phyloP scores from a whole-genome alignment of 1,284 basidiomycete genomes.

The Heterobasidion annosum region DNA sequence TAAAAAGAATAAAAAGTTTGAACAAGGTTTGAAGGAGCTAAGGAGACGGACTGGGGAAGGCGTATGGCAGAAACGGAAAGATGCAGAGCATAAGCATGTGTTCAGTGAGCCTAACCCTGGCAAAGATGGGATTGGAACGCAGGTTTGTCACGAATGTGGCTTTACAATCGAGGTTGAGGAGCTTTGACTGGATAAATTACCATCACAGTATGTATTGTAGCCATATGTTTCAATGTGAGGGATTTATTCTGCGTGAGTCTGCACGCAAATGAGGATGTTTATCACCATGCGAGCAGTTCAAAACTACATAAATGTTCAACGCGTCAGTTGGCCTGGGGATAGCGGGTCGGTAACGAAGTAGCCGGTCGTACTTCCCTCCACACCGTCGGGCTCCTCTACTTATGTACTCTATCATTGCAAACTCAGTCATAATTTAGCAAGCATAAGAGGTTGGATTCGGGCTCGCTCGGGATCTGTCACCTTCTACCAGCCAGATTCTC shows the following conservation, averaged over 20 bases:
- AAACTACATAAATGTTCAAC: too few species aligned
- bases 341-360: not conserved
- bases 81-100: slow-evolving; percentile 81
- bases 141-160: slow-evolving; percentile 81
- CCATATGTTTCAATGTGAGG: not conserved
- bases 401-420: not conserved
- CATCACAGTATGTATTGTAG: not conserved
- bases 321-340: too few species aligned
- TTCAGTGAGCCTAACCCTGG: slow-evolving; percentile 56
- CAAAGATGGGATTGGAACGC: slow-evolving; percentile 45
- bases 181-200: slow-evolving; percentile 28
- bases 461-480: too few species aligned
- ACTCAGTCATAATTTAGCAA: not conserved
- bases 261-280: not conserved
- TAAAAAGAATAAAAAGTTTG: slow-evolving; percentile 91
- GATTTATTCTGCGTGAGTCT: not conserved
- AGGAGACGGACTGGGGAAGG: slow-evolving; percentile 82
- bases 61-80: slow-evolving; percentile 81
- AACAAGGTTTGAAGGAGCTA: slow-evolving; percentile 75
- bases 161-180: slow-evolving; percentile 84
- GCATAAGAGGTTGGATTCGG: too few species aligned
- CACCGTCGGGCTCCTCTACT: not conserved
- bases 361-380: not conserved
- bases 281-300: too few species aligned
- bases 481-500: not conserved